Evolutionary conservation across 2,329 filamentous ascomycete species (phyloP).

Genomic region (Gaeumannomyces sp.): DNA sequence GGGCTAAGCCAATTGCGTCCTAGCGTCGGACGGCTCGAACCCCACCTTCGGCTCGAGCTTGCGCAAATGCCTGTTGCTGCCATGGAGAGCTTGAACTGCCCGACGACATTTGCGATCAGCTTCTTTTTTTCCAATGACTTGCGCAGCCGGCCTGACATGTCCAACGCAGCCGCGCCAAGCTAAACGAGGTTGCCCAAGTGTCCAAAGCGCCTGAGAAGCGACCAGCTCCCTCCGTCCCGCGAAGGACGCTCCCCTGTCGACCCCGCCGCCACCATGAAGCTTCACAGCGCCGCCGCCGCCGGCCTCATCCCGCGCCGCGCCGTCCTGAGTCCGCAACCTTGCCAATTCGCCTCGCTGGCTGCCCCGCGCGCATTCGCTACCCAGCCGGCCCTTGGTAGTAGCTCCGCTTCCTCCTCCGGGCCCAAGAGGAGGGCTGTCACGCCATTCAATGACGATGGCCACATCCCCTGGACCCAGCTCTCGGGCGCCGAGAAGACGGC

Average conservation of each 20-base stretch:
- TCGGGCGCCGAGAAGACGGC: slow-evolving; percentile 72
- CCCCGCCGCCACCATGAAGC: slow-evolving; percentile 9
- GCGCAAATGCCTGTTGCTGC: not conserved
- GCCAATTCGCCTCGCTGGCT: slow-evolving; percentile 3
- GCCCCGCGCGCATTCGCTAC: slow-evolving; percentile 37
- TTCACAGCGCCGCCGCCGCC: slow-evolving; percentile 8
- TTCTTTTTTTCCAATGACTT: not conserved
- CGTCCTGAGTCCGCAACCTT: not conserved
- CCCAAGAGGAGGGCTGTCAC: slow-evolving; percentile 66
- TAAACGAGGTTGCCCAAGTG: no score
- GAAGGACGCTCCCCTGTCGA: not conserved
- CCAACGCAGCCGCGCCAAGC: no score
- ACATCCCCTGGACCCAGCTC: slow-evolving; percentile 73
- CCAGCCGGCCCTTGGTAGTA: slow-evolving; percentile 38
- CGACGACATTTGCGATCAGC: not conserved
- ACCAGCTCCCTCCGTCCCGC: not conserved
- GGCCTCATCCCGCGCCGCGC: slow-evolving; percentile 8
- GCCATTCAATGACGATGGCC: slow-evolving; percentile 78
- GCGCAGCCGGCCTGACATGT: no score
- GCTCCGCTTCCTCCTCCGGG: slow-evolving; percentile 22
- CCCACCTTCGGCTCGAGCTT: not conserved
- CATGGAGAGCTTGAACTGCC: not conserved
- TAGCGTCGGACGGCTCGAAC: slow-evolving; percentile 5
- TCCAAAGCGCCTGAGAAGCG: not conserved
- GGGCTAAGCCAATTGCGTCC: slow-evolving; percentile 29